Percentiles rank a stretch among this genome's conserved stretches.
phyloP scores from a whole-genome alignment of 345 rosid genomes.

The Trapa bicornis region DNA sequence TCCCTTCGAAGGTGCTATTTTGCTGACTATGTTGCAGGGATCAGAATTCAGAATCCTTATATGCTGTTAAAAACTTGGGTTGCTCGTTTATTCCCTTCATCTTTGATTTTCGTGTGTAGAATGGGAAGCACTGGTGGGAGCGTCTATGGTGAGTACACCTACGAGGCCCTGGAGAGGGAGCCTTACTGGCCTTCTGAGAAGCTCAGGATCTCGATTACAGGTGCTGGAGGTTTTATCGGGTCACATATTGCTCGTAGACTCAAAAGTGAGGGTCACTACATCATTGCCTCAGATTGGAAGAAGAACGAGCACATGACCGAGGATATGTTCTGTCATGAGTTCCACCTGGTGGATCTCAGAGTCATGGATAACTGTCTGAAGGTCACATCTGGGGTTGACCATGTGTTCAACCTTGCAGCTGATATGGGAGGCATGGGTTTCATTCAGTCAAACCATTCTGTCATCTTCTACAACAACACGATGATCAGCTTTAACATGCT shows the following conservation, averaged over 20 bases:
- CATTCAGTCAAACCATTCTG: conserved; percentile 96
- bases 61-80: neutral
- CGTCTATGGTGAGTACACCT: conserved; percentile 68
- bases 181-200: conserved; percentile 88
- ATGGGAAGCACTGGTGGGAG: conserved; percentile 62
- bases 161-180: conserved; percentile 69
- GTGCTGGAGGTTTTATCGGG: conserved; percentile 95
- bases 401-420: conserved; percentile 96
- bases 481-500: conserved; percentile 99
- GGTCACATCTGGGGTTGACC: conserved; percentile 65
- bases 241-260: conserved; percentile 97
- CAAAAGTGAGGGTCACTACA: conserved; percentile 90
- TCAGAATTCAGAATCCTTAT: neutral
- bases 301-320: conserved; percentile 99
- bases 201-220: conserved; percentile 71
- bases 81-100: neutral
- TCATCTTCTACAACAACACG: conserved; percentile 93
- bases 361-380: conserved; percentile 95
- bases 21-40: neutral
- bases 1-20: neutral
- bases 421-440: conserved; percentile 99
- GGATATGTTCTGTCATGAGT: conserved; percentile 94
- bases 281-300: conserved; percentile 99
- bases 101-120: conserved; percentile 18
- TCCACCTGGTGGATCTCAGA: conserved; percentile 89